Evolutionary conservation across 306 rosid genomes (phyloP).

Genomic region (Malus orientalis): DNA sequence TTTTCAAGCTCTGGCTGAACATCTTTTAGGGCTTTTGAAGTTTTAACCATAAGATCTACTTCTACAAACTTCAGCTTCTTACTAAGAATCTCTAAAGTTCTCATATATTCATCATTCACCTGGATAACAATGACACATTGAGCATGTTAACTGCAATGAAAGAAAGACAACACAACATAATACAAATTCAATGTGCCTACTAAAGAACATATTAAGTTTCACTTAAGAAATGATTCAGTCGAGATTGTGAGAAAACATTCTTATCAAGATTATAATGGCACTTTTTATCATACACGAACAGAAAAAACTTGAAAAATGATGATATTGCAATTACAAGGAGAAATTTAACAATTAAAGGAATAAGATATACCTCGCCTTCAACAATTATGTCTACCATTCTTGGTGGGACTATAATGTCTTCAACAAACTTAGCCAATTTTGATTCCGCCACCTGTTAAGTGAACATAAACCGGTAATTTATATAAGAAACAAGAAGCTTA

Average conservation of each 20-base stretch:
- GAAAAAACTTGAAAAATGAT: background rate
- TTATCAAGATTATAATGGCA: background rate
- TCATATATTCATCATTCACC: constrained; percentile 95
- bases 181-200: background rate
- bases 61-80: constrained; percentile 87
- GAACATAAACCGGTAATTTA: constrained; percentile 12
- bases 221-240: background rate
- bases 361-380: constrained; percentile 76
- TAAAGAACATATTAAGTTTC: constrained; percentile 5
- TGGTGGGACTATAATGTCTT: constrained; percentile 95
- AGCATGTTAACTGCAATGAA: constrained; percentile 15
- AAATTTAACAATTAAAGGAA: background rate
- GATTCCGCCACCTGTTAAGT: constrained; percentile 78
- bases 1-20: constrained; percentile 96
- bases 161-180: background rate
- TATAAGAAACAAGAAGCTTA: background rate
- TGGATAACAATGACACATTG: constrained; percentile 29
- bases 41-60: constrained; percentile 78
- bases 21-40: constrained; percentile 90
- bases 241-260: background rate
- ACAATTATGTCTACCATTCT: constrained; percentile 87
- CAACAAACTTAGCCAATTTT: constrained; percentile 89
- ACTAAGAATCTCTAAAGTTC: constrained; percentile 85
- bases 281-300: background rate
- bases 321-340: background rate